Base-by-base conservation (phyloP, 305 asterid species). In the Solanum hybrid region DNA sequence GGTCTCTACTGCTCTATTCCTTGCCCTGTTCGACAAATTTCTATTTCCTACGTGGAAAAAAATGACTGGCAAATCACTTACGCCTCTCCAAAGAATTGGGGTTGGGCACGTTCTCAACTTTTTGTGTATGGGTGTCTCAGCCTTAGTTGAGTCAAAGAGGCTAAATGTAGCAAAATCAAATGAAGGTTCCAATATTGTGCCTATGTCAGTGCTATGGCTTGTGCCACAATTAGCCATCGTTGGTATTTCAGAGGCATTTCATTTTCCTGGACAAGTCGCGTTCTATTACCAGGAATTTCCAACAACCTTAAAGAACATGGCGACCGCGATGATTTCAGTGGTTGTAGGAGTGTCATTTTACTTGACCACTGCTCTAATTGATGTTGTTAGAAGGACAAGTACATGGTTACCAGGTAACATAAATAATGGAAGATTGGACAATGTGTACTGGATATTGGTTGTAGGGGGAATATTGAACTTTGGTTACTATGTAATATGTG, bases 241-340 rank as follows among this genome's bases (percentile, higher is more conserved):
- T 39, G 93, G 93, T 4, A 65, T 89, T 15, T 89, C 91, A 4
- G 92, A 89, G 73, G 92, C 93, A 61, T 92, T 92, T 38, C 90
- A 88, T 51, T 92, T 84, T 38, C 91, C 92, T 0, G 93, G 91
- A 22, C 89, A 91, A 75, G 89, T 89, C 20, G 57, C 89, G 15
- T 75, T 92, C 3, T 92, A 89, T 20, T 91, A 92, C 34, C 93
- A 88, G 39, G 96, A 95, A 10, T 95, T 95, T 73, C 97, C 96
- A 0, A 38, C 17, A 6, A 88, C 89, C 3, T 81, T 95, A 27
- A 92, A 94, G 91, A 94, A 93, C 81, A 88, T 92, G 38, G 90
- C 96, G 1, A 92, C 96, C 4, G 96, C 95, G 0, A 89, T 93
- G 93, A 88, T 90, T 4, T 89, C 95, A 0, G 24, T 93, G 93